Conservation (phyloP, 2,329 filamentous ascomycete species). For the Daldinia sp. region DNA sequence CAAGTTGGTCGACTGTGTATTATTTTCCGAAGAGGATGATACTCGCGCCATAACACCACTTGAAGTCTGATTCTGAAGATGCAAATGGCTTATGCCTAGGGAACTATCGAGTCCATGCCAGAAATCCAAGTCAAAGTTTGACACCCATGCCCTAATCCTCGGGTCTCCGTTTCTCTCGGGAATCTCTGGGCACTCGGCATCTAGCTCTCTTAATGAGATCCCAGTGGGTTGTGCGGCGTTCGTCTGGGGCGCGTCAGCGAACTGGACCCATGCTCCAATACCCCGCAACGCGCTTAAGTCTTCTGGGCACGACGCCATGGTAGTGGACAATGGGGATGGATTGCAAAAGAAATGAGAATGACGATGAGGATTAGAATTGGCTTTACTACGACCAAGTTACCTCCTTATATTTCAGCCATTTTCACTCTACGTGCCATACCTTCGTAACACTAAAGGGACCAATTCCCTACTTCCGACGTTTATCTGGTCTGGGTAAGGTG, state of each 20-base stretch:
- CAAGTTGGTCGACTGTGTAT: not conserved
- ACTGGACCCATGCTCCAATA: conserved; percentile 25
- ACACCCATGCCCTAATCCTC: conserved; percentile 15
- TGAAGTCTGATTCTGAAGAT: not conserved
- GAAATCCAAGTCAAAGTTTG: conserved; percentile 20
- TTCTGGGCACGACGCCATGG: conserved; percentile 16
- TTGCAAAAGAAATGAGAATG: not conserved
- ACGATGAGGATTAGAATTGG: not conserved
- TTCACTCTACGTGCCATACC: not conserved
- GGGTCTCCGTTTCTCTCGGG: not conserved
- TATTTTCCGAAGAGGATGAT: not conserved
- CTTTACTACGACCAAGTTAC: not conserved
- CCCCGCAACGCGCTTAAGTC: conserved; percentile 15
- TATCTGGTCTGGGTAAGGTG: conserved; percentile 25
- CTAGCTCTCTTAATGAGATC: not conserved
- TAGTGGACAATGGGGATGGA: not conserved
- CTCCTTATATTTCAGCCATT: conserved; percentile 15
- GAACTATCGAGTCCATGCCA: conserved; percentile 12
- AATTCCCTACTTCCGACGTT: not conserved
- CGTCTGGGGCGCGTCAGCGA: not conserved
- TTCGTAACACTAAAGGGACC: not conserved
- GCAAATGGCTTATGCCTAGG: not conserved
- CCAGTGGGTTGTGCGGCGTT: not conserved
- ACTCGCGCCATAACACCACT: not conserved
- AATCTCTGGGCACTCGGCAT: not conserved